A percentile compares a stretch with the other conserved stretches of the same genome.
Conservation (phyloP, 306 rosid genomes). For the Vigna mungo region DNA sequence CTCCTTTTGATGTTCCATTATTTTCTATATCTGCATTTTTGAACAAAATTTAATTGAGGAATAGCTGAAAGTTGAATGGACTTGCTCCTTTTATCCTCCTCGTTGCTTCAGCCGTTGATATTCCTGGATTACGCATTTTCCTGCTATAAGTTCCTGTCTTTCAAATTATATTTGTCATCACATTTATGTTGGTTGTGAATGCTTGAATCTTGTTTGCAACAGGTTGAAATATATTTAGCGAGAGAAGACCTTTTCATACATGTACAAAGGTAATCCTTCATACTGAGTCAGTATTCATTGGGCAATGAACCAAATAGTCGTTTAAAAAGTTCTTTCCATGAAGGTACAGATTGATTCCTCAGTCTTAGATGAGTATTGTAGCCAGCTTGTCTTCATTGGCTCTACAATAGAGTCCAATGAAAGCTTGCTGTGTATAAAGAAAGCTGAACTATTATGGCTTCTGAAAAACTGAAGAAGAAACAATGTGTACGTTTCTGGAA, state of each 20-base stretch:
- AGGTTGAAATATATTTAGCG: slow-evolving; percentile 46
- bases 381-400: neutral
- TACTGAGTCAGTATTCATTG: slow-evolving; percentile 24
- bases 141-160: neutral
- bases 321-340: slow-evolving; percentile 29
- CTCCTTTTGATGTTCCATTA: slow-evolving; percentile 1
- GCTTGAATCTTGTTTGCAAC: slow-evolving; percentile 46
- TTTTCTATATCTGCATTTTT: neutral
- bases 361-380: slow-evolving; percentile 38
- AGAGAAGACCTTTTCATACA: slow-evolving; percentile 41
- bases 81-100: neutral
- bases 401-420: neutral
- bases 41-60: neutral
- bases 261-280: slow-evolving; percentile 52
- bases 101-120: neutral
- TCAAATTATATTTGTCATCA: neutral
- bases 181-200: slow-evolving; percentile 34
- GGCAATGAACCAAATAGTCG: neutral
- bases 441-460: slow-evolving; percentile 17
- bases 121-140: neutral
- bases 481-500: slow-evolving; percentile 50
- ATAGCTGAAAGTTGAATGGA: neutral
- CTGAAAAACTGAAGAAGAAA: slow-evolving; percentile 42
- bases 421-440: neutral
- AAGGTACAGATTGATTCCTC: slow-evolving; percentile 52